phyloP scores from a whole-genome alignment of 73 alveolate genomes.

The Paramecium sonneborni region DNA sequence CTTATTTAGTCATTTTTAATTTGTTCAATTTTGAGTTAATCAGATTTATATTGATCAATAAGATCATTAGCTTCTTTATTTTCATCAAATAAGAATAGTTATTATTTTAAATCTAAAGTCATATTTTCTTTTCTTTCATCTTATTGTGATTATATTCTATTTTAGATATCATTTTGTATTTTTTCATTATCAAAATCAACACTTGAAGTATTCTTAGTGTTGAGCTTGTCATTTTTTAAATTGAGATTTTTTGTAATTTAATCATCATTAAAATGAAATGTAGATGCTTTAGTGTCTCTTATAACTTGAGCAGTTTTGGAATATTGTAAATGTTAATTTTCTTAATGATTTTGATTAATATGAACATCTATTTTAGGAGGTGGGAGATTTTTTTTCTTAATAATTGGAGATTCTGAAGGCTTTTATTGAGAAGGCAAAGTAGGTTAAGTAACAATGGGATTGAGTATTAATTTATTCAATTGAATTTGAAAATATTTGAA shows the following conservation, averaged over 20 bases:
- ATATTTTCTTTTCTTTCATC: constrained; percentile 1
- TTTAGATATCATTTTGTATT: neutral
- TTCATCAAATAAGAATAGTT: neutral
- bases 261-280: neutral
- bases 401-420: neutral
- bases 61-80: neutral
- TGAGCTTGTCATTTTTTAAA: neutral
- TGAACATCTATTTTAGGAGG: neutral
- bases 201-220: neutral
- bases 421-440: neutral
- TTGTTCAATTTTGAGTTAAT: neutral
- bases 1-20: neutral
- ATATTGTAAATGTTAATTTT: neutral
- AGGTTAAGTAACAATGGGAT: neutral
- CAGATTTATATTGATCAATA: neutral
- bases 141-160: neutral
- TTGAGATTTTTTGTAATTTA: neutral
- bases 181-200: neutral
- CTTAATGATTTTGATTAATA: neutral
- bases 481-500: neutral
- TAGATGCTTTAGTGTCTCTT: neutral
- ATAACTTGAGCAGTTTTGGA: neutral
- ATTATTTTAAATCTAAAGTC: neutral
- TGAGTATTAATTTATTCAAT: neutral
- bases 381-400: neutral